Base-by-base conservation (phyloP, 2,329 filamentous ascomycete genomes). In the Calonectria henricotiae region DNA sequence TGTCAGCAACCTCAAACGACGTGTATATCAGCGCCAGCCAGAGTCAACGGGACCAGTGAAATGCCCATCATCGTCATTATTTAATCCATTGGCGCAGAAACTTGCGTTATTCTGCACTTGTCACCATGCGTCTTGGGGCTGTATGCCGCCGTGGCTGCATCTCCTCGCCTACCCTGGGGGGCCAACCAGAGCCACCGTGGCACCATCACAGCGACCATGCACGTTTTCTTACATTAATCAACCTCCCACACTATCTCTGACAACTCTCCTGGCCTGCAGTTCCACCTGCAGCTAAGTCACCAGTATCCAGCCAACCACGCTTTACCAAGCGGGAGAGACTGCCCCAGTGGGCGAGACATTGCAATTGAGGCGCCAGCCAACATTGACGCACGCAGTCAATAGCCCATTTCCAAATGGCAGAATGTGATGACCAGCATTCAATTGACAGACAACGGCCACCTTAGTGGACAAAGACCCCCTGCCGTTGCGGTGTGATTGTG, bases 231-330 rank as follows among this genome's bases (percentile, higher is more conserved):
- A 43, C 47, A 49, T 54, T 54, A 46, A 54, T 64, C 46, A 64
- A 64, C 47, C 37, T 64, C 62, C 27, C 46, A 64, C 62, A 54
- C 35, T 13, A 54, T 44, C 62, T 64, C 62, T 54, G 30, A 64
- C 62, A 64, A 30, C 39, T 44, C 39, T 61, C 37, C 55, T 37
- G 55, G 8, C 55, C 11, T 30, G 35, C 46, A 41, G 62, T 20
- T 64, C 62, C 62, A 41, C 62, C 27, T 39, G 35, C 23, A 37
- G 37, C 17, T 23, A 37, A 55, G 23, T 55, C 47, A 32, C 47
- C 25, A 9, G 15, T 32, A 44, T 23, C 17, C 23, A 41, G n/a
- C 55, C 27, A 44, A 41, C 35, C 47, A 30, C 6, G 12, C n/a
- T 9, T 30, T 35, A 43, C 32, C 43, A 11, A 43, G 43, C 35